phyloP scores from a whole-genome alignment of 2,329 filamentous ascomycete species.

The Niveomyces coronatus region DNA sequence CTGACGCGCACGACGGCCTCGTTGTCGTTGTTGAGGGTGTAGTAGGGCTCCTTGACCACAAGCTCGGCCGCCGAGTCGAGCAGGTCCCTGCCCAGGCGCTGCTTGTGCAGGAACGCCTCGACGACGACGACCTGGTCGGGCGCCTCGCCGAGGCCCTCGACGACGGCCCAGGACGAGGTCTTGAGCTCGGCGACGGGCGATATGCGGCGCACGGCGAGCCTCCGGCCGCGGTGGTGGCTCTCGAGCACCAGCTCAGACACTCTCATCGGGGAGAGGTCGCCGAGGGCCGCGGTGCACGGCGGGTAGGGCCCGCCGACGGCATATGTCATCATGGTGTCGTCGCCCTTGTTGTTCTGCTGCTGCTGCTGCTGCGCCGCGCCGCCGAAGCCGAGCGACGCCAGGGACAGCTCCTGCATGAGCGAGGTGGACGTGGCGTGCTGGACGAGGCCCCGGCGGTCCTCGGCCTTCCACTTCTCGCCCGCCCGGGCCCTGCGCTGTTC shows the following conservation, averaged over 20 bases:
- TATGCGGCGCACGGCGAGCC: constrained; percentile 18
- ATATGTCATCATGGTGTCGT: constrained; percentile 19
- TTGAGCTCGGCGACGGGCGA: constrained; percentile 17
- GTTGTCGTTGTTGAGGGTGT: constrained; percentile 31
- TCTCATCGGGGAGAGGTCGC: constrained; percentile 16
- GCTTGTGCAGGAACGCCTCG: constrained; percentile 25
- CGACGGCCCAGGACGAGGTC: constrained; percentile 21
- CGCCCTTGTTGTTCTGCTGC: constrained; percentile 10
- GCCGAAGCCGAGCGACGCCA: constrained; percentile 13
- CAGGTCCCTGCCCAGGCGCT: constrained; percentile 20
- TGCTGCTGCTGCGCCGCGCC: constrained; percentile 8
- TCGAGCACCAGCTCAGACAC: constrained; percentile 19
- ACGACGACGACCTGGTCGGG: constrained; percentile 18
- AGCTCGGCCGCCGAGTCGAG: constrained; percentile 25
- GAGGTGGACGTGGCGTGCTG: constrained; percentile 19
- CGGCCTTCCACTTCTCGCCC: constrained; percentile 14
- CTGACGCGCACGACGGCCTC: constrained; percentile 28
- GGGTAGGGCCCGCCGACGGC: constrained; percentile 18
- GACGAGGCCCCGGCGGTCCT: constrained; percentile 13
- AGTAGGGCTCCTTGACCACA: constrained; percentile 39
- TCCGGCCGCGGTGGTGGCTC: constrained; percentile 20
- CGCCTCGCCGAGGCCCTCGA: constrained; percentile 19
- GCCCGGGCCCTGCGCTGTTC: constrained; percentile 15
- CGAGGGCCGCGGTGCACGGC: constrained; percentile 14
- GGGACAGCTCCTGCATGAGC: constrained; percentile 23